Evolutionary conservation across 2,329 filamentous ascomycete species (phyloP).

Genomic region (Aureobasidium lini): DNA sequence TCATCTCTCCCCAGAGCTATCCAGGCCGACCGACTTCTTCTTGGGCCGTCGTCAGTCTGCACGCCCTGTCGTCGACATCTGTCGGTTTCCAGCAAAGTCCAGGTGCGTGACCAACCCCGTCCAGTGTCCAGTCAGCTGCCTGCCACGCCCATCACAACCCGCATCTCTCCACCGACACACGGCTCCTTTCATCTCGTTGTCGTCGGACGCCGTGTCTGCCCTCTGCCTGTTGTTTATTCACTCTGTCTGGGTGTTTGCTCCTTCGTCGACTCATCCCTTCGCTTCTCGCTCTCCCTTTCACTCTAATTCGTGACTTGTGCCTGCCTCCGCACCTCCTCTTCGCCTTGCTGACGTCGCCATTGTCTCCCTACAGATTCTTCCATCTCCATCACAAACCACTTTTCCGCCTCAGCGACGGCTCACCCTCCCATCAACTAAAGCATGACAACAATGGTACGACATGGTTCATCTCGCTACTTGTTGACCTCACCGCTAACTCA

Average conservation of each 20-base stretch:
- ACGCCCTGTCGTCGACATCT: conserved; percentile 5
- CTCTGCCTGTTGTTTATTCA: conserved; percentile 2
- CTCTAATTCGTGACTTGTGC: conserved; percentile 4
- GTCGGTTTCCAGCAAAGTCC: not conserved
- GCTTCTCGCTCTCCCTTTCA: not conserved
- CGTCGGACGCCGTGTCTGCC: not conserved
- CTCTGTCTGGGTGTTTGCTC: not conserved
- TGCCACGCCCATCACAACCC: conserved; percentile 3
- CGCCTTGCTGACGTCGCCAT: conserved; percentile 15
- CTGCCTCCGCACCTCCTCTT: conserved; percentile 1
- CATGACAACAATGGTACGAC: conserved; percentile 57
- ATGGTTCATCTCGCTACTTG: conserved; percentile 22
- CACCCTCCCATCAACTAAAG: conserved; percentile 20
- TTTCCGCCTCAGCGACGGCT: conserved; percentile 19
- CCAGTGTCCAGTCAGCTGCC: conserved; percentile 6
- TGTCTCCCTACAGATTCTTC: conserved; percentile 10
- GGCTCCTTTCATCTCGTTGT: not conserved
- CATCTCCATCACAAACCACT: conserved; percentile 17
- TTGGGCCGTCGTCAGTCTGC: not conserved
- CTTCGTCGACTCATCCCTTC: not conserved
- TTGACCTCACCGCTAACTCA: conserved; percentile 26
- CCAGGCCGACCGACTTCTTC: conserved; percentile 4
- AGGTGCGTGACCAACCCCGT: conserved; percentile 10
- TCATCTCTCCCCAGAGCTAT: not conserved
- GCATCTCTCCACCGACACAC: not conserved